Percentiles rank a stretch among this genome's conserved stretches.
These are phyloP conservation scores for Thalassiosira livingstoniorum DNA, from an alignment of 352 stramenopile species.

Conservation along the genomic window DNA sequence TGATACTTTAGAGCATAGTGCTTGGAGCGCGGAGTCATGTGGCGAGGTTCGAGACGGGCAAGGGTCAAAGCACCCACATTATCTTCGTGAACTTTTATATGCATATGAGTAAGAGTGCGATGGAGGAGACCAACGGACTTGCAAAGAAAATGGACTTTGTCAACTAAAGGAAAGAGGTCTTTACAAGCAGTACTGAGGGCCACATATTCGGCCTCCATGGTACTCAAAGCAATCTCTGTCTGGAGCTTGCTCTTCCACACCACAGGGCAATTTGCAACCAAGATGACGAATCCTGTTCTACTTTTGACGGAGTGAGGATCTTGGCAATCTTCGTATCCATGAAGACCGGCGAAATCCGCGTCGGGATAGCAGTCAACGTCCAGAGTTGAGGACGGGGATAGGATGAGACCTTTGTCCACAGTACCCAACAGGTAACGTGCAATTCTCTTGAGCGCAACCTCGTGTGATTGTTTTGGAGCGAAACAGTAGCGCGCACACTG, in stretches of 20 bases:
- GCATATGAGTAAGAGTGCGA: background rate
- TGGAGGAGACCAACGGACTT: background rate
- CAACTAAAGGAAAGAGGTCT: background rate
- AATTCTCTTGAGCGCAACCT: background rate
- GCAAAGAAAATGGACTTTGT: background rate
- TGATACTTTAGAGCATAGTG: background rate
- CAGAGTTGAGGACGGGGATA: too few relatives aligned
- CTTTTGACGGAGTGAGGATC: too few relatives aligned
- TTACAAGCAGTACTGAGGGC: slow-evolving; percentile 3
- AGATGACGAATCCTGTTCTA: slow-evolving; percentile 54
- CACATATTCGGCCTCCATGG: slow-evolving; percentile 45
- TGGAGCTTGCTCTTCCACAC: slow-evolving; percentile 43
- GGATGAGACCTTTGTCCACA: background rate
- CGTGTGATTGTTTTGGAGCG: background rate
- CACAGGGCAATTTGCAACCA: slow-evolving; percentile 34
- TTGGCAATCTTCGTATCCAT: too few relatives aligned
- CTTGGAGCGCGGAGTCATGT: background rate
- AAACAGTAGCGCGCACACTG: background rate
- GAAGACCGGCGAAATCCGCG: too few relatives aligned
- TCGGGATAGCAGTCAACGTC: too few relatives aligned
- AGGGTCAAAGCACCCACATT: background rate
- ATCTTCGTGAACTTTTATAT: background rate
- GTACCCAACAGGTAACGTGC: background rate
- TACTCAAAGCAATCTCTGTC: slow-evolving; percentile 36
- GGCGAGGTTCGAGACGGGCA: background rate